Percentiles rank a stretch among this genome's conserved stretches.
Conservation (phyloP, 129 eudicot genomes). For the Cynara cardunculus region DNA sequence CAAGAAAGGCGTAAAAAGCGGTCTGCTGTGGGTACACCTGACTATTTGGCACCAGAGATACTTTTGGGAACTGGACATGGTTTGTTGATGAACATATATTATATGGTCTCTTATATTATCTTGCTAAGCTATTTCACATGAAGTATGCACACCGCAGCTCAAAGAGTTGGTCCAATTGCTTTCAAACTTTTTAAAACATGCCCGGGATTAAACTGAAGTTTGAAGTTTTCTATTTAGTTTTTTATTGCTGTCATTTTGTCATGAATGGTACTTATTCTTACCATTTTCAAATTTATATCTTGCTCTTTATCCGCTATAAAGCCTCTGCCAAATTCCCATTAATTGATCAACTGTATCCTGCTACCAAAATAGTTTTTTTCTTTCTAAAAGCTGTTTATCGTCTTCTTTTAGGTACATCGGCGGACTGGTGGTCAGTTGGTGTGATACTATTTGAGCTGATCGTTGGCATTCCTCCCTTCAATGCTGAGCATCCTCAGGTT, state of each 20-base stretch:
- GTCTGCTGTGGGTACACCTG: conserved; percentile 99
- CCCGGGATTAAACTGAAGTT: neutral
- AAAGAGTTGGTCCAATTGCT: neutral
- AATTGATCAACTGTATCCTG: neutral
- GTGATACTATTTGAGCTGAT: conserved; percentile 89
- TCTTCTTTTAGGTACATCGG: conserved; percentile 60
- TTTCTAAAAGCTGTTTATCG: neutral
- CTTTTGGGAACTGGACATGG: conserved; percentile 99
- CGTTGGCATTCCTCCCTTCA: conserved; percentile 98
- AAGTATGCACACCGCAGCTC: neutral
- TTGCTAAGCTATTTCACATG: neutral
- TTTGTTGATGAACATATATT: conserved; percentile 25
- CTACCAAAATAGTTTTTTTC: neutral
- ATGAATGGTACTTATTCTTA: neutral
- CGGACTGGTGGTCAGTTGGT: conserved; percentile 99
- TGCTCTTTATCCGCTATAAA: neutral
- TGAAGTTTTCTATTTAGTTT: neutral
- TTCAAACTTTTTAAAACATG: neutral
- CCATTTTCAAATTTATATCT: neutral
- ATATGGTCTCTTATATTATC: neutral
- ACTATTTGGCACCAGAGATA: conserved; percentile 98
- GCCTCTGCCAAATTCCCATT: neutral
- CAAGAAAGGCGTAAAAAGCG: conserved; percentile 90
- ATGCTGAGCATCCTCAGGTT: conserved; percentile 99
- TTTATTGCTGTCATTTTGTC: neutral